Percentiles rank a stretch among this genome's conserved stretches.
Conservation (phyloP, 2,329 filamentous ascomycete genomes). For the Aspergillus floridensis region DNA sequence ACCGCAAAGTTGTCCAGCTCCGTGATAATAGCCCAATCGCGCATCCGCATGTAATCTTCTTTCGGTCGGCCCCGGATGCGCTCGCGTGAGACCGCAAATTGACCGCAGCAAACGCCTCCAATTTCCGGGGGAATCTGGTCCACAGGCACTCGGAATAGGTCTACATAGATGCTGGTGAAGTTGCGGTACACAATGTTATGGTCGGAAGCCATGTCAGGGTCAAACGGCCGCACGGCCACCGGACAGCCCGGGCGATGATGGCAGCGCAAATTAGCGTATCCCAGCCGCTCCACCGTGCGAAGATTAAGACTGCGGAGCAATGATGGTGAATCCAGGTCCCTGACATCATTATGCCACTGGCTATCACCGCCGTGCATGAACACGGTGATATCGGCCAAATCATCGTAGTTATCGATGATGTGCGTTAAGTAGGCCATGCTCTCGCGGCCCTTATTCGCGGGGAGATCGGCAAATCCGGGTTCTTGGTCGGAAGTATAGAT, state of each 20-base stretch:
- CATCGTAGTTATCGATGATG: constrained; percentile 60
- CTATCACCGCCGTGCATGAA: constrained; percentile 51
- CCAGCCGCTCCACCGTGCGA: constrained; percentile 29
- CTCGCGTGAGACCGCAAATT: constrained; percentile 24
- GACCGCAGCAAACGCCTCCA: constrained; percentile 21
- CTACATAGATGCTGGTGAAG: constrained; percentile 16
- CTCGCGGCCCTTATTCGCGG: constrained; percentile 53
- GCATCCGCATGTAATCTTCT: constrained; percentile 21
- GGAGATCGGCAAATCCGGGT: constrained; percentile 14
- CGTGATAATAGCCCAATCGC: constrained; percentile 19
- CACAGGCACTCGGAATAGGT: constrained; percentile 11
- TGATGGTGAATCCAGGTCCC: constrained; percentile 19
- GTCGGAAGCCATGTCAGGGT: constrained; percentile 21
- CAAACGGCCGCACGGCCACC: constrained; percentile 29
- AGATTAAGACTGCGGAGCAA: constrained; percentile 26
- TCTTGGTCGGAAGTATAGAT: constrained; percentile 20
- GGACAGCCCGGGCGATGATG: constrained; percentile 35
- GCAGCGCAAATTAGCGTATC: constrained; percentile 39
- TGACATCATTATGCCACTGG: constrained; percentile 30
- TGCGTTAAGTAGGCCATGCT: constrained; percentile 62
- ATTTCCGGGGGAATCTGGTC: constrained; percentile 11
- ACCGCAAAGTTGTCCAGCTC: constrained; percentile 16
- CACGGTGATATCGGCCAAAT: constrained; percentile 55
- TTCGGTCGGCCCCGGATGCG: constrained; percentile 17
- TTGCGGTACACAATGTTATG: constrained; percentile 21